Conservation (phyloP, 2,329 filamentous ascomycete genomes). For the Tolypocladium ovalisporum region DNA sequence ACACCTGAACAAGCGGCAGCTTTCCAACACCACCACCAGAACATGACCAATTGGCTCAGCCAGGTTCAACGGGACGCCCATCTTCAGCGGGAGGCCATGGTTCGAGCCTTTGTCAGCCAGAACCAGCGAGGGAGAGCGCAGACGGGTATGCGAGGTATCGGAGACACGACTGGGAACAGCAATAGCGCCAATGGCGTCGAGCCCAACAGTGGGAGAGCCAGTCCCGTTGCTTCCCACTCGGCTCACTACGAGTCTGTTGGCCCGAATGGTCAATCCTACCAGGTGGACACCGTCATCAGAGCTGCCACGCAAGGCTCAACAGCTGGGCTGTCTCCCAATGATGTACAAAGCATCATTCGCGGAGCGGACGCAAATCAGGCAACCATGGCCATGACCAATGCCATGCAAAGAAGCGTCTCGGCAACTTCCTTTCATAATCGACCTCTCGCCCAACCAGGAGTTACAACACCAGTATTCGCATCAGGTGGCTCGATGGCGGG, state of each 20-base stretch:
- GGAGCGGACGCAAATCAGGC: constrained; percentile 34
- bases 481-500: constrained; percentile 24
- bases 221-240: constrained; percentile 13
- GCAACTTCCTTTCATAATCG: constrained; percentile 30
- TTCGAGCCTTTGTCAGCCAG: constrained; percentile 29
- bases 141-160: constrained; percentile 28
- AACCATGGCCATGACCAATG: constrained; percentile 34
- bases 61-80: constrained; percentile 24
- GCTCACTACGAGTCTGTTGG: constrained; percentile 21
- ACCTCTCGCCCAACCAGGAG: constrained; percentile 24
- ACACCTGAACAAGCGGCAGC: constrained; percentile 17
- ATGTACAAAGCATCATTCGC: constrained; percentile 35
- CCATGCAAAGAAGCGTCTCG: constrained; percentile 41
- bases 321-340: constrained; percentile 26
- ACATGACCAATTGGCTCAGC: constrained; percentile 32
- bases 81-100: constrained; percentile 26
- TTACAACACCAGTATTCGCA: constrained; percentile 28
- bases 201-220: constrained; percentile 13
- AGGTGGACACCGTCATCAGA: constrained; percentile 22
- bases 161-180: constrained; percentile 16
- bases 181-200: constrained; percentile 11
- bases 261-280: constrained; percentile 22
- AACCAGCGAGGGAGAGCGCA: constrained; percentile 30
- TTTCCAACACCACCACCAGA: constrained; percentile 28
- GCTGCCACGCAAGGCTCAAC: constrained; percentile 7